Evolutionary conservation across 306 rosid genomes (phyloP).

Genomic region (Vicia villosa): DNA sequence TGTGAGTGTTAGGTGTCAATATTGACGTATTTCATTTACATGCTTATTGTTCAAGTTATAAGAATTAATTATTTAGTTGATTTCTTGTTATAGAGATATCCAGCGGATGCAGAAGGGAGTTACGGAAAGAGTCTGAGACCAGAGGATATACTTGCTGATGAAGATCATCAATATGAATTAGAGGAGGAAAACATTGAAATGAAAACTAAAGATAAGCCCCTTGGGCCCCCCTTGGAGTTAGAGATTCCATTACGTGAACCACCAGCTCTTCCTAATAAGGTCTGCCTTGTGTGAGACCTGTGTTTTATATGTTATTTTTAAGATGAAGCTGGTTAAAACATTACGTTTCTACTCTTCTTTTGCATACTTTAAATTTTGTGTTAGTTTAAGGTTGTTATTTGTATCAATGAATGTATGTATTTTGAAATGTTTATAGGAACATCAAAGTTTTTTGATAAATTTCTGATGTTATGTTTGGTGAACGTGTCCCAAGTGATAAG

Average conservation of each 20-base stretch:
- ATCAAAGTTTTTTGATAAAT: slow-evolving; percentile 18
- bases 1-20: slow-evolving; percentile 52
- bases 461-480: slow-evolving; percentile 9
- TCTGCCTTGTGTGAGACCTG: slow-evolving; percentile 32
- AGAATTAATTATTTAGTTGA: slow-evolving; percentile 26
- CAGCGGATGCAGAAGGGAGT: slow-evolving; percentile 50
- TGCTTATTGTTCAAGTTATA: not conserved
- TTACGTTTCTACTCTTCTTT: slow-evolving; percentile 20
- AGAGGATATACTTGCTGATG: slow-evolving; percentile 70
- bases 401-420: slow-evolving; percentile 21
- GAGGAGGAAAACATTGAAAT: slow-evolving; percentile 84
- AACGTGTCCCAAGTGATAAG: slow-evolving; percentile 18
- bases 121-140: slow-evolving; percentile 48
- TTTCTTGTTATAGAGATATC: slow-evolving; percentile 44
- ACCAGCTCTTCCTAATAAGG: slow-evolving; percentile 86
- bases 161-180: slow-evolving; percentile 72
- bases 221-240: slow-evolving; percentile 90
- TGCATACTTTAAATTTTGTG: slow-evolving; percentile 8
- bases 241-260: slow-evolving; percentile 84
- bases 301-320: slow-evolving; percentile 12
- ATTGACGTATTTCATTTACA: slow-evolving; percentile 22
- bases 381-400: slow-evolving; percentile 27
- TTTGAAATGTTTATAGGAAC: slow-evolving; percentile 26
- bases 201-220: slow-evolving; percentile 78
- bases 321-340: slow-evolving; percentile 14